Percentiles rank a stretch among this genome's conserved stretches.
Evolutionary conservation across 2,329 filamentous ascomycete species (phyloP).

Genomic region (Rugonectria rugulosa): DNA sequence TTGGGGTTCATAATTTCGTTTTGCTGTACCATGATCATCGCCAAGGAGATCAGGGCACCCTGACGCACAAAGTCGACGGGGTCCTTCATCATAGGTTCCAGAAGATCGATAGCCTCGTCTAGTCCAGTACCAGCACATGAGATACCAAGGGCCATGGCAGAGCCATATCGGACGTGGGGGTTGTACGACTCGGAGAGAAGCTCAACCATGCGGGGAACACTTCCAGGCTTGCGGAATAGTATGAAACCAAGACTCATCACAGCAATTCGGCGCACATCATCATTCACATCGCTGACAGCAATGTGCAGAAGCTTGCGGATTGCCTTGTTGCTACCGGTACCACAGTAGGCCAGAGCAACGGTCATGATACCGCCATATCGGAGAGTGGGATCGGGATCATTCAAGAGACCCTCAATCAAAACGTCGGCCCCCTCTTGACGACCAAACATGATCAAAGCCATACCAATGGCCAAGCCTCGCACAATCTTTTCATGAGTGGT

Average conservation of each 20-base stretch:
- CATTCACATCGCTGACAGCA: slow-evolving; percentile 96
- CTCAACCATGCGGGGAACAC: slow-evolving; percentile 98
- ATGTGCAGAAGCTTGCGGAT: slow-evolving; percentile 95
- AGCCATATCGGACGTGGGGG: slow-evolving; percentile 96
- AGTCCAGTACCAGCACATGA: slow-evolving; percentile 96
- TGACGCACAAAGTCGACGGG: slow-evolving; percentile 98
- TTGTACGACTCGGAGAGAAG: slow-evolving; percentile 98
- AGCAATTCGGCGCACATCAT: slow-evolving; percentile 93
- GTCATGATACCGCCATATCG: slow-evolving; percentile 98
- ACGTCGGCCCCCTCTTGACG: slow-evolving; percentile 95
- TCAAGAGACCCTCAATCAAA: slow-evolving; percentile 90
- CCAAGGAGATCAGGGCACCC: slow-evolving; percentile 89
- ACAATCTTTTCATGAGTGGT: slow-evolving; percentile 99
- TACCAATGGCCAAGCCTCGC: slow-evolving; percentile 91
- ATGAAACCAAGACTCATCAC: slow-evolving; percentile 99
- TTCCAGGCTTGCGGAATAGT: slow-evolving; percentile 95
- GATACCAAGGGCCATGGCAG: slow-evolving; percentile 97
- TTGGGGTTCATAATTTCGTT: slow-evolving; percentile 99
- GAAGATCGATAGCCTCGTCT: slow-evolving; percentile 93
- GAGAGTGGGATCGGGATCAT: slow-evolving; percentile 91
- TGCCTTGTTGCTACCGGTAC: slow-evolving; percentile 97
- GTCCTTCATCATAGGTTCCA: slow-evolving; percentile 99
- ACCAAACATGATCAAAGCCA: slow-evolving; percentile 98
- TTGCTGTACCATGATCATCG: slow-evolving; percentile 99
- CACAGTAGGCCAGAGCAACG: slow-evolving; percentile 96